These are phyloP conservation scores for Malassezia caprae DNA, from an alignment of 1,284 basidiomycete species.

Conservation along the genomic window DNA sequence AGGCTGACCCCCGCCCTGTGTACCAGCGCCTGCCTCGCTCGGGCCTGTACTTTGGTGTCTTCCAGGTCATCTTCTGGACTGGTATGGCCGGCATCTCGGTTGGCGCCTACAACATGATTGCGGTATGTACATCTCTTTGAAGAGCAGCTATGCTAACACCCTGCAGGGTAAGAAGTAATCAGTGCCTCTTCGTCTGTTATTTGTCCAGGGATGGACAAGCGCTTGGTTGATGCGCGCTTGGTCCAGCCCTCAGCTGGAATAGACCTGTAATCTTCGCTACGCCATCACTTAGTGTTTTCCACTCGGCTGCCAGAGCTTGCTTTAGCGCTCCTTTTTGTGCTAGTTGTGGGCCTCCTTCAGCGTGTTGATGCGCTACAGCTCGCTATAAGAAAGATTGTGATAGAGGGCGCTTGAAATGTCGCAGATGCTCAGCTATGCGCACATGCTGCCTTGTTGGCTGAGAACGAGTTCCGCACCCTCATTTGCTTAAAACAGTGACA, in stretches of 20 bases:
- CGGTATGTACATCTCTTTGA: slow-evolving; percentile 21
- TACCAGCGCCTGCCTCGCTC: slow-evolving; percentile 40
- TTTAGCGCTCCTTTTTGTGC: background rate
- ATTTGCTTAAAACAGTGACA: no score
- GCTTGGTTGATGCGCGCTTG: background rate
- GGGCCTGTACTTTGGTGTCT: slow-evolving; percentile 38
- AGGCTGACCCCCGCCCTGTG: slow-evolving; percentile 37
- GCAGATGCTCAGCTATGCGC: background rate
- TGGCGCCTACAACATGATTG: slow-evolving; percentile 40
- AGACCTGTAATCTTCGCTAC: slow-evolving; percentile 1
- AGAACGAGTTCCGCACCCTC: no score
- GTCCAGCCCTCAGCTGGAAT: background rate
- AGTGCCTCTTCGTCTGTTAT: background rate
- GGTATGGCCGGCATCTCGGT: slow-evolving; percentile 36
- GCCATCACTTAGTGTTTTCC: slow-evolving; percentile 1
- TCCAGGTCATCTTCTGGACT: slow-evolving; percentile 38
- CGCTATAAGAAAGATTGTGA: no score
- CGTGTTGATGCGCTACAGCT: no score
- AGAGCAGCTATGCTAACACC: slow-evolving; percentile 2
- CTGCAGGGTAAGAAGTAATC: slow-evolving; percentile 15
- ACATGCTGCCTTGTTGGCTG: no score
- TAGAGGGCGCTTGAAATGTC: no score
- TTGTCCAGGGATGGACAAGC: background rate
- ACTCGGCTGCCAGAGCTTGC: background rate
- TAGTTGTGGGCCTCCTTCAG: no score